phyloP scores from a whole-genome alignment of 108 stramenopile genomes.

The Schizochytrium sp. region DNA sequence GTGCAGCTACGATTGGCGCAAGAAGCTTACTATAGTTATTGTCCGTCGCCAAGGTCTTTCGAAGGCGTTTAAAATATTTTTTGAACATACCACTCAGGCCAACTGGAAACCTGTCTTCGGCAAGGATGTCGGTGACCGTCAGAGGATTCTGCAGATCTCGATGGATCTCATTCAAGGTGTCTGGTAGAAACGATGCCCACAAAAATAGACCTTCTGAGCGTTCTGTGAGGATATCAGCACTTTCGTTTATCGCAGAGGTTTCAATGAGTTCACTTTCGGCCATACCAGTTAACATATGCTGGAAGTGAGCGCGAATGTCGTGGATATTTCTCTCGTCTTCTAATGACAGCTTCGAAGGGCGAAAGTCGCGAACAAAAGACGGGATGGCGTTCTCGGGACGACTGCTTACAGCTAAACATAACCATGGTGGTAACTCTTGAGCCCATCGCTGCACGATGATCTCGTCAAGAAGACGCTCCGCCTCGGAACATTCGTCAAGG shows the following conservation, averaged over 20 bases:
- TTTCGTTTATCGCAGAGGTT: neutral
- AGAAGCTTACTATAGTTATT: neutral
- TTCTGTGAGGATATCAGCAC: neutral
- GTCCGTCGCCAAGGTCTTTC: neutral
- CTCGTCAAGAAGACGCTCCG: neutral
- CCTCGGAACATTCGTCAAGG: neutral
- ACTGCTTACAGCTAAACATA: neutral
- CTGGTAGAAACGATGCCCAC: neutral
- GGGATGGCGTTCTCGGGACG: neutral
- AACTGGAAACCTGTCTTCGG: neutral
- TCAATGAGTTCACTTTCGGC: neutral
- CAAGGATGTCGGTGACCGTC: neutral
- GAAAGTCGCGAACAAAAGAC: neutral
- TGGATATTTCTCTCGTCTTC: neutral
- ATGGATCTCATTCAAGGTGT: neutral
- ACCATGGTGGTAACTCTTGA: neutral
- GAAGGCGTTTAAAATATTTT: neutral
- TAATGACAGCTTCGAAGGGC: neutral
- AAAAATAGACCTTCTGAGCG: neutral
- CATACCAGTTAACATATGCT: neutral
- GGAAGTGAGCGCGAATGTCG: neutral
- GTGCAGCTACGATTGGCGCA: constrained; percentile 4
- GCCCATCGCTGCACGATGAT: neutral
- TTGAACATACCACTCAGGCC: constrained; percentile 25
- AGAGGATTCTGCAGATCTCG: neutral